Percentiles rank a stretch among this genome's conserved stretches.
phyloP scores from a whole-genome alignment of 805 yeast species.

The Starmerella scarabaei region DNA sequence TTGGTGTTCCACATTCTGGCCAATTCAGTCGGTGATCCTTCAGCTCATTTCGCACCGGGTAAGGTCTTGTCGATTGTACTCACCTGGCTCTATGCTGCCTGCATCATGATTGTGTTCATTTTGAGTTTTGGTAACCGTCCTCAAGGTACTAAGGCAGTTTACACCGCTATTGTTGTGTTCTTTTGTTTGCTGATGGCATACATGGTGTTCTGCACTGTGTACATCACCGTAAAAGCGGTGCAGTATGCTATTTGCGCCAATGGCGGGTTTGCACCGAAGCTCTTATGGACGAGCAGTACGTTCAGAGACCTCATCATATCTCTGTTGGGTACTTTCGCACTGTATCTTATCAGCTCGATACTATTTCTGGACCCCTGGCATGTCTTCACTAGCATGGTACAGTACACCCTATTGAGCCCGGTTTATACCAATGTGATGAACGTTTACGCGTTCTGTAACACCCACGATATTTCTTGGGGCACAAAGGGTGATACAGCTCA shows the following conservation, averaged over 20 bases:
- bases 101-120: slow-evolving; percentile 73
- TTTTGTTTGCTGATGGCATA: slow-evolving; percentile 84
- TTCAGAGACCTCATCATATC: slow-evolving; percentile 85
- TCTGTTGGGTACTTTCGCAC: slow-evolving; percentile 64
- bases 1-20: slow-evolving; percentile 82
- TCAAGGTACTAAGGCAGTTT: slow-evolving; percentile 70
- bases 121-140: slow-evolving; percentile 91
- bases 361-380: slow-evolving; percentile 85
- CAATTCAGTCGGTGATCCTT: slow-evolving; percentile 53
- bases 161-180: slow-evolving; percentile 57
- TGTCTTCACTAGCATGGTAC: slow-evolving; percentile 76
- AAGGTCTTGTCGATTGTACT: slow-evolving; percentile 63
- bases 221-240: slow-evolving; percentile 62
- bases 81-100: slow-evolving; percentile 72
- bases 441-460: slow-evolving; percentile 90
- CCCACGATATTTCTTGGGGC: slow-evolving; percentile 97
- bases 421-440: slow-evolving; percentile 81
- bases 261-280: slow-evolving; percentile 33
- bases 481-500: slow-evolving; percentile 67
- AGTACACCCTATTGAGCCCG: slow-evolving; percentile 74
- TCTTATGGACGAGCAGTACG: slow-evolving; percentile 36
- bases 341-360: slow-evolving; percentile 67
- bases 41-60: slow-evolving; percentile 57
- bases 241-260: slow-evolving; percentile 38
- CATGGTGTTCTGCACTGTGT: slow-evolving; percentile 77